Evolutionary conservation across 106 monocot species (phyloP).

Genomic region (Dendrobium officinale): DNA sequence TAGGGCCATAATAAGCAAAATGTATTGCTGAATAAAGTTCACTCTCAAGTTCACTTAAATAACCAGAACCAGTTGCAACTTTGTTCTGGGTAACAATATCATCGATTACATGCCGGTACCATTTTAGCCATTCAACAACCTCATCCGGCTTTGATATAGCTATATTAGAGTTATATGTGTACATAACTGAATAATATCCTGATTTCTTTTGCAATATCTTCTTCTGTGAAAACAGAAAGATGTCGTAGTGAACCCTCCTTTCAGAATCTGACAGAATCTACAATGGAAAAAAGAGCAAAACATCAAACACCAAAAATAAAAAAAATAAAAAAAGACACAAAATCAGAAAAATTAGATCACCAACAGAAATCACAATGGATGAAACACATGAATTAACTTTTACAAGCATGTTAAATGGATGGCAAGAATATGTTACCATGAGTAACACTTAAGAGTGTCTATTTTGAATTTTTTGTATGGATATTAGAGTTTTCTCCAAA

Average conservation of each 20-base stretch:
- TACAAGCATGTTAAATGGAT: background rate
- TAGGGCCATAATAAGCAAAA: conserved; percentile 86
- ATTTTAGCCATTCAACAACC: conserved; percentile 80
- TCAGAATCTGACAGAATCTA: conserved; percentile 94
- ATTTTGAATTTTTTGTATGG: background rate
- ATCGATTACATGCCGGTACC: conserved; percentile 57
- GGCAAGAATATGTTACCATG: background rate
- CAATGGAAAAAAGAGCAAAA: conserved; percentile 10
- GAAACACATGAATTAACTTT: background rate
- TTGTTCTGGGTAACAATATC: conserved; percentile 58
- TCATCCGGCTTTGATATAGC: conserved; percentile 36
- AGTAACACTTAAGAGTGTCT: background rate
- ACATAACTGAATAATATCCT: conserved; percentile 17
- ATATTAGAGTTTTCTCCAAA: background rate
- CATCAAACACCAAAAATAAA: conserved; percentile 1
- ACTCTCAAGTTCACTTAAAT: conserved; percentile 59
- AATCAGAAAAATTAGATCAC: conserved; percentile 2
- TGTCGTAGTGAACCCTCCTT: conserved; percentile 74
- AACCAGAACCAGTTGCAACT: conserved; percentile 52
- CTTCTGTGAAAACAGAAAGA: conserved; percentile 47
- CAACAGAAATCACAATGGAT: background rate
- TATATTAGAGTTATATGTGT: conserved; percentile 31
- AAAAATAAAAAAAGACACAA: background rate
- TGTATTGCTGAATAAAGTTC: conserved; percentile 81
- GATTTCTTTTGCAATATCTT: conserved; percentile 29